Evolutionary conservation across 2,329 filamentous ascomycete genomes (phyloP).

Genomic region (Ophiostoma tasmaniense): DNA sequence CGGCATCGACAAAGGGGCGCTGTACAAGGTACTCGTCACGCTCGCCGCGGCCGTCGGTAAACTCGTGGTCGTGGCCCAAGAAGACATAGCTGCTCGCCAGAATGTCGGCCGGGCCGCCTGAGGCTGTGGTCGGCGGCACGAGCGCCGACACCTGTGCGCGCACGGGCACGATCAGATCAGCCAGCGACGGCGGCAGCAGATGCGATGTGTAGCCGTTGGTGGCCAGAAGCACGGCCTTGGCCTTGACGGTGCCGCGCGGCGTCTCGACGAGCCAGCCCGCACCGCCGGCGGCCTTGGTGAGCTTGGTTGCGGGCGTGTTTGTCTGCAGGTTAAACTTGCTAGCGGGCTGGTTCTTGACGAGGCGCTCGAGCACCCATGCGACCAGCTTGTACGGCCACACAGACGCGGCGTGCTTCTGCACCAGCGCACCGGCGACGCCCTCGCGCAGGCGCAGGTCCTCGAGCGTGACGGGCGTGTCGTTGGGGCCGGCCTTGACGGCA

Average conservation of each 20-base stretch:
- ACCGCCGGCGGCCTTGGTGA: slow-evolving; percentile 31
- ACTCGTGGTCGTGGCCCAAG: slow-evolving; percentile 32
- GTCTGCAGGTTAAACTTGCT: slow-evolving; percentile 62
- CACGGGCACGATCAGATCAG: slow-evolving; percentile 66
- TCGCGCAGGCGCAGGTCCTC: slow-evolving; percentile 44
- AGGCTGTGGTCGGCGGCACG: slow-evolving; percentile 38
- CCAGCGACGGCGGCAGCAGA: slow-evolving; percentile 61
- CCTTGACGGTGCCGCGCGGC: slow-evolving; percentile 54
- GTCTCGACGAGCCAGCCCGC: slow-evolving; percentile 56
- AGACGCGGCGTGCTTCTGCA: slow-evolving; percentile 57
- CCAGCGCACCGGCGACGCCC: slow-evolving; percentile 52
- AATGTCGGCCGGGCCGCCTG: slow-evolving; percentile 3
- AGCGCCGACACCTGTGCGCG: slow-evolving; percentile 65
- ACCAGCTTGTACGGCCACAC: slow-evolving; percentile 84
- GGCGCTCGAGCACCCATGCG: slow-evolving; percentile 56
- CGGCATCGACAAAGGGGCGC: slow-evolving; percentile 35
- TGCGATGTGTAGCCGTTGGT: slow-evolving; percentile 79
- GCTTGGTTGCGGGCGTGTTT: slow-evolving; percentile 52
- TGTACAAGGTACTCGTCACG: slow-evolving; percentile 68
- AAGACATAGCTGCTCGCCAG: slow-evolving; percentile 58
- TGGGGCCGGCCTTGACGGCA: slow-evolving; percentile 8
- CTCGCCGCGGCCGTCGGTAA: slow-evolving; percentile 23
- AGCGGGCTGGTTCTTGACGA: slow-evolving; percentile 34
- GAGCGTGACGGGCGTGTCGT: slow-evolving; percentile 28
- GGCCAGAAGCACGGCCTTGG: slow-evolving; percentile 61